phyloP scores from a whole-genome alignment of 176 grass and related monocot species.

The Zizania latifolia region DNA sequence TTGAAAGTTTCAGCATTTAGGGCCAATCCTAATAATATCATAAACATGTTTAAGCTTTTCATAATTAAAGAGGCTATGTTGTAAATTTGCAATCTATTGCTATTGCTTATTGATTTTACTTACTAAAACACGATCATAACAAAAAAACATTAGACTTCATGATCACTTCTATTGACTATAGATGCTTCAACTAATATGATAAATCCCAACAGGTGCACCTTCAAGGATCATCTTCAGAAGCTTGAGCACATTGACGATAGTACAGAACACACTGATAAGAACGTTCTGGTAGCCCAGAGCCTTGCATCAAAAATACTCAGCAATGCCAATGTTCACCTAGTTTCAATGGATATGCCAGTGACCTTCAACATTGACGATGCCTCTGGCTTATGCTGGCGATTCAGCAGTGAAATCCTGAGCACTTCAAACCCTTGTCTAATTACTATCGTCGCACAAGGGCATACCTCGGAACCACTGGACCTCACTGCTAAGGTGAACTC shows the following conservation, averaged over 20 bases:
- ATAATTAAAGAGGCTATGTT: neutral
- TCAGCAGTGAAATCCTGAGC: constrained; percentile 52
- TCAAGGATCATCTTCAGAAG: constrained; percentile 68
- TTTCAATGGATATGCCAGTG: constrained; percentile 84
- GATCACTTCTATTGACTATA: neutral
- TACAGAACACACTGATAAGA: constrained; percentile 41
- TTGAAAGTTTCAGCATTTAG: neutral
- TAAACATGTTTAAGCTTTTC: neutral
- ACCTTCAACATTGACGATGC: constrained; percentile 64
- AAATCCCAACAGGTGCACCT: constrained; percentile 62
- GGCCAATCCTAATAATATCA: neutral
- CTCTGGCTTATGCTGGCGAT: constrained; percentile 73
- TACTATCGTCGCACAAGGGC: constrained; percentile 50
- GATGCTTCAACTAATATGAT: constrained; percentile 5
- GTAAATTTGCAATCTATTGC: neutral
- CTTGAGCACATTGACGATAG: constrained; percentile 27
- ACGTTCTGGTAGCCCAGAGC: constrained; percentile 52
- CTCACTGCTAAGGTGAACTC: constrained; percentile 70
- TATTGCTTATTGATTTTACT: neutral
- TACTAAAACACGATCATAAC: neutral
- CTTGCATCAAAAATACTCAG: constrained; percentile 66
- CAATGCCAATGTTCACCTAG: constrained; percentile 64
- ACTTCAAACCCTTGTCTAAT: constrained; percentile 62
- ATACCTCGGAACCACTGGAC: constrained; percentile 43
- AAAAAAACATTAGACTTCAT: neutral